Percentiles rank a stretch among this genome's conserved stretches.
These are phyloP conservation scores for Venturia oleaginea DNA, from an alignment of 2,329 filamentous ascomycete genomes.

Conservation along the genomic window DNA sequence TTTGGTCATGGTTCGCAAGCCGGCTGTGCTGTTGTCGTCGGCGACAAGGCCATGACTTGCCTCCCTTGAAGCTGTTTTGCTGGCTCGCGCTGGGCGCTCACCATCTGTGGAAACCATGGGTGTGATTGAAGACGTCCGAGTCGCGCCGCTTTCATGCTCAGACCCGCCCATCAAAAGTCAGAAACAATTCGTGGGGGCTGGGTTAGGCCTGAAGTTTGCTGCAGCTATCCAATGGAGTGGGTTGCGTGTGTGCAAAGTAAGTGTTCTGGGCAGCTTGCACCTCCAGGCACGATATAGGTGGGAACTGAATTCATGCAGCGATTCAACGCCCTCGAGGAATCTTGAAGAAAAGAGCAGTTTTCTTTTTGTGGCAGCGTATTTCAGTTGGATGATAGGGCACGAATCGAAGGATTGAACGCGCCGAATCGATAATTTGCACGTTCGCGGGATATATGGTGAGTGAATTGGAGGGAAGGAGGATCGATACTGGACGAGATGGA, in stretches of 20 bases:
- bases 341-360: not conserved
- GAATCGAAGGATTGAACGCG: not conserved
- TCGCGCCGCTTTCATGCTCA: conserved; percentile 9
- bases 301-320: not conserved
- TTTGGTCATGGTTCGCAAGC: not conserved
- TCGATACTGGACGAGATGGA: not conserved
- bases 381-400: not conserved
- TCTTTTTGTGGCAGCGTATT: not conserved
- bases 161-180: conserved; percentile 8
- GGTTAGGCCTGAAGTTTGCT: not conserved
- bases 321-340: not conserved
- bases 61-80: conserved; percentile 3
- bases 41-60: conserved; percentile 10
- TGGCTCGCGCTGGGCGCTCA: conserved; percentile 3
- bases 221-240: not conserved
- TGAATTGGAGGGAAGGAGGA: not conserved
- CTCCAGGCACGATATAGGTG: not conserved
- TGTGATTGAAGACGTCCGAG: not conserved
- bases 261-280: not conserved
- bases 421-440: not conserved
- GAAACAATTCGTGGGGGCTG: not conserved
- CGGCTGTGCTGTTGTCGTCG: not conserved
- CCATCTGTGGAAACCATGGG: conserved; percentile 8
- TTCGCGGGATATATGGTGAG: not conserved
- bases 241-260: not conserved